Evolutionary conservation across 306 rosid genomes (phyloP), one percentile per base, ranked within the genome.

Genomic region (Fragaria iinumae): DNA sequence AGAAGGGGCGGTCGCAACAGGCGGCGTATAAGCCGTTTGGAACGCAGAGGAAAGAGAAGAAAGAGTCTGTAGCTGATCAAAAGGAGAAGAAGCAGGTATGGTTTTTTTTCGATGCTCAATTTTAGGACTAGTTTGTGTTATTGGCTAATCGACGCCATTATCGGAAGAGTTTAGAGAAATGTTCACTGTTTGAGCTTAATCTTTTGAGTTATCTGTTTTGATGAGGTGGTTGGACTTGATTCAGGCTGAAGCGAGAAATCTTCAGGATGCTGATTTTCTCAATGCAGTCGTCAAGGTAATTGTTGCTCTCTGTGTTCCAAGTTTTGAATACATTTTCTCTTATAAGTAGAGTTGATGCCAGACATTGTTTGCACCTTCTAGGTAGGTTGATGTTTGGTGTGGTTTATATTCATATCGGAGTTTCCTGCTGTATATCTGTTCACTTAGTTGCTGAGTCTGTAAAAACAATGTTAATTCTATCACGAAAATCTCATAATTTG

Each of bases 221-320:
- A 71, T 59, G 49, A 34, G 70, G 57, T 69, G 17, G 64, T 74
- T 80, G 41, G 73, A 8, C 52, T 76, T 14, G 23, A 67, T 91
- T 87, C 93, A 94, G 98, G 89, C 60, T 80, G 92, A 92, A 86
- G 72, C 90, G 10, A 88, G 84, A 67, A 81, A 72, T 84, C 82
- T 92, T 73, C 95, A 89, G 75, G 96, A 83, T 76, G 81, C 89
- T 6, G 86, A 81, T 83, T 89, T 94, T 76, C 97, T 94, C 50
- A 94, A 91, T 84, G 98, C 98, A 41, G 98, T 94, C 64, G 98
- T 94, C 55, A 94, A 94, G 98, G 98, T 94, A 88, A 77, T 74
- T 17, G 63, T 68, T 76, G 32, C 36, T 57, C 60, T 5, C 10
- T 23, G 13, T 27, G 14, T 59, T 52, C 11, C 11, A 2, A 14